Evolutionary conservation across 441 rosid genomes (phyloP), one percentile per base, ranked within the genome.

Genomic region (Aquilaria agallochum): DNA sequence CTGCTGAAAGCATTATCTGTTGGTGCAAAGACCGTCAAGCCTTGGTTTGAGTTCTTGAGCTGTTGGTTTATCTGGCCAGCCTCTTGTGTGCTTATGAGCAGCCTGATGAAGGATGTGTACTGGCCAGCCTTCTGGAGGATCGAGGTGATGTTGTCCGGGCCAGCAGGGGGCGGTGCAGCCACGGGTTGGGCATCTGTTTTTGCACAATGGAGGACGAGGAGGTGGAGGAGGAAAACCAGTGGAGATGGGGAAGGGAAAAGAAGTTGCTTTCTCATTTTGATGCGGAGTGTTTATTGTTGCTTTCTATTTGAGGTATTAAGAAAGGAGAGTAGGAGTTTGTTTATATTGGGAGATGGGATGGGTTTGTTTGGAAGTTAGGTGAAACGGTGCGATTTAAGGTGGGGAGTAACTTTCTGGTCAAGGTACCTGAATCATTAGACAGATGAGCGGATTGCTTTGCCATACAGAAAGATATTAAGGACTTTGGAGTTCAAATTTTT

Each of bases 51-150:
- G 50, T 81, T 8, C 69, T 82, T 86, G 67, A 93, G 80, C 68
- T 83, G 90, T 31, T 88, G 76, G 77, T 87, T 85, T 72, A 89
- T 85, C 68, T 89, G 97, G 69, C 75, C 75, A 9, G 80, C 80
- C 32, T 78, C 90, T 61, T 83, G 92, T 0, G 95, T 85, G 82
- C 63, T 72, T 60, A 72, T 79, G 54, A 90, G 70, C 10, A 94
- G 77, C 75, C 85, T 72, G 14, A 90, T 84, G 36, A 89, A 80
- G 55, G 76, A 60, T 31, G 94, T 79, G 80, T 76, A 94, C 54
- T 94, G 99, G 36, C 97, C 97, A 0, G 81, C 89, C 64, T 89
- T 90, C 75, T 87, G 95, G 4, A 94, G 84, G 63, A 90, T 67
- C 4, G 86, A 83, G 0, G 95, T 85, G 70, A 90, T 80, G 72